Evolutionary conservation across 805 yeast genomes (phyloP).

Genomic region (Teunomyces pallodes): DNA sequence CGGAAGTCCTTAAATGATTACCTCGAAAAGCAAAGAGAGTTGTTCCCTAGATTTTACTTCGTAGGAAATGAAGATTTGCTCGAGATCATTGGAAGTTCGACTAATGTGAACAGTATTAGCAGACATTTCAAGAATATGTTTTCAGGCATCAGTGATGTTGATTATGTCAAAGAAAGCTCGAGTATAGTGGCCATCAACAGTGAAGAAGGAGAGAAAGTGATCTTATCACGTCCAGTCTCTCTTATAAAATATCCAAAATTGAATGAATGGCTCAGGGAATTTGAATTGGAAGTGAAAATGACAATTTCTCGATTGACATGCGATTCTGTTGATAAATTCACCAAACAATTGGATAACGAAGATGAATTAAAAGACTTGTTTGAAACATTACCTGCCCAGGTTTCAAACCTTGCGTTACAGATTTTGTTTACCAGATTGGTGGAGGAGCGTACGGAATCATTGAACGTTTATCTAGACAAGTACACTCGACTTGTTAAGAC

Average conservation of each 20-base stretch:
- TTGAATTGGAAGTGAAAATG: slow-evolving; percentile 53
- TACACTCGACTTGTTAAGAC: slow-evolving; percentile 13
- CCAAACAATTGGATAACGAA: neutral
- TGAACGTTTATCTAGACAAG: slow-evolving; percentile 3
- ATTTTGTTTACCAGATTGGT: slow-evolving; percentile 50
- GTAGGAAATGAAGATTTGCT: slow-evolving; percentile 88
- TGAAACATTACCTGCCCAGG: slow-evolving; percentile 52
- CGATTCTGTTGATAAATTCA: slow-evolving; percentile 17
- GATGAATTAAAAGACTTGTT: slow-evolving; percentile 29
- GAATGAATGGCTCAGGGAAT: slow-evolving; percentile 58
- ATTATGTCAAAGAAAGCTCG: slow-evolving; percentile 28
- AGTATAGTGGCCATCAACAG: slow-evolving; percentile 52
- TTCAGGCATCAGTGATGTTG: slow-evolving; percentile 53
- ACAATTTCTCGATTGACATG: slow-evolving; percentile 42
- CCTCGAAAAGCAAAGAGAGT: slow-evolving; percentile 72
- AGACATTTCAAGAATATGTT: slow-evolving; percentile 71
- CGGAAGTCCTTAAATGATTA: slow-evolving; percentile 70
- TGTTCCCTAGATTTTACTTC: slow-evolving; percentile 81
- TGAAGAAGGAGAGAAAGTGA: slow-evolving; percentile 60
- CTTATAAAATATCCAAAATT: slow-evolving; percentile 41
- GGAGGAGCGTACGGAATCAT: slow-evolving; percentile 20
- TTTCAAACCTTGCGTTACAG: slow-evolving; percentile 52
- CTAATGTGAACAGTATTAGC: slow-evolving; percentile 46
- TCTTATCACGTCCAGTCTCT: slow-evolving; percentile 42
- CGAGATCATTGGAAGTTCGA: slow-evolving; percentile 71